Evolutionary conservation across 352 stramenopile genomes (phyloP), one percentile per base, ranked within the genome.

Genomic region (Bremia lactucae): DNA sequence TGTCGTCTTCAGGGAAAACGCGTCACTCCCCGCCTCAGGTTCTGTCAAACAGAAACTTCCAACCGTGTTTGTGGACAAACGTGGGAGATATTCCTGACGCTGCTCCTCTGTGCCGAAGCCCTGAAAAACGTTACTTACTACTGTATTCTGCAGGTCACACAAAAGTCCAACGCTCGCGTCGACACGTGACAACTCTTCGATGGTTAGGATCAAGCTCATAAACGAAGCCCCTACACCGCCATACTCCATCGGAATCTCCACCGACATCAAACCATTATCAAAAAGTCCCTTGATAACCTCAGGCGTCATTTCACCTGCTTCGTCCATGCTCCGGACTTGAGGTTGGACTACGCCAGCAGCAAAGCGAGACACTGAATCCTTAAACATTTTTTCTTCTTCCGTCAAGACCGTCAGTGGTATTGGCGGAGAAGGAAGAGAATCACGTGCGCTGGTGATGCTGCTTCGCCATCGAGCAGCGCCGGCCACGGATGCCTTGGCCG

Each of bases 21-120:
- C 95, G 67, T 98, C 95, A 38, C 82, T 96, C n/a, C 95, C 95
- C 19, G 83, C 87, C 16, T 80, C 79, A 10, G 86, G 68, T 49
- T 98, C 95, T 0, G 77, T 96, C 22, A 98, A 70, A 51, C 89
- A 96, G 65, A 98, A 98, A 49, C 82, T 90, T n/a, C 91, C 95
- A 0, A 80, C 66, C 33, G 72, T 82, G 34, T 83, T 57, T 8
- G 65, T 72, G 4, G 57, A 74, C 9, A 95, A 62, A 8, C 67
- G 64, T 6, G 81, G 76, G 9, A 94, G 61, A 45, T 88, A 94
- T 52, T 89, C 67, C 19, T 78, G 49, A 42, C 86, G 84, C 45
- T 93, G 80, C 45, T 86, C 67, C 25, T 83, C 68, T 0, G 62
- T 82, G 23, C 62, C 80, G 37, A 81, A 68, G 14, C 71, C 61